Evolutionary conservation across 257 asterid species (phyloP).

Genomic region (Solanum chiquidenum): DNA sequence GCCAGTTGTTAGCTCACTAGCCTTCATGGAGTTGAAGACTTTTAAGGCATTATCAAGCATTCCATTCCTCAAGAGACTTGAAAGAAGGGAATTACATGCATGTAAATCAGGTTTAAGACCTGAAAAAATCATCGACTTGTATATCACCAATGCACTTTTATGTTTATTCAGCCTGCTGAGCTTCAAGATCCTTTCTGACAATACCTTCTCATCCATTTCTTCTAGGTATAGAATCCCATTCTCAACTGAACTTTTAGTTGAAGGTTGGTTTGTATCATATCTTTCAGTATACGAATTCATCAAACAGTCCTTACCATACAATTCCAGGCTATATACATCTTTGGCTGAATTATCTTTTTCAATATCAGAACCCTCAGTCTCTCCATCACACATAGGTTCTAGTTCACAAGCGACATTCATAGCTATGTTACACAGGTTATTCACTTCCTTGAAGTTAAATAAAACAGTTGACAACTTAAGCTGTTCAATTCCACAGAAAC

Average conservation of each 20-base stretch:
- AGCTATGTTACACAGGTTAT: not conserved
- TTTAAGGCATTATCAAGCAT: slow-evolving; percentile 58
- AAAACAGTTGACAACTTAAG: not conserved
- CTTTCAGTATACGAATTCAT: not conserved
- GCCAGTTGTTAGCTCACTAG: slow-evolving; percentile 34
- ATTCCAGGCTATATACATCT: not conserved
- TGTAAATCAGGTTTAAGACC: slow-evolving; percentile 58
- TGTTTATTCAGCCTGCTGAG: slow-evolving; percentile 71
- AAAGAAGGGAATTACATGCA: slow-evolving; percentile 78
- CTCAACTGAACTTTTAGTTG: not conserved
- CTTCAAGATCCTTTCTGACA: slow-evolving; percentile 71
- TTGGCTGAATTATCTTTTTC: not conserved
- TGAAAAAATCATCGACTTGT: slow-evolving; percentile 57
- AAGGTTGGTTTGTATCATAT: not conserved
- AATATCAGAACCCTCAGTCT: not conserved
- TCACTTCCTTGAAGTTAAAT: not conserved
- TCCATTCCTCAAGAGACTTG: slow-evolving; percentile 58
- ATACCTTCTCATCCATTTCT: slow-evolving; percentile 50
- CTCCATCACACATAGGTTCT: not conserved
- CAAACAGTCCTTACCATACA: not conserved
- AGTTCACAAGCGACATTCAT: not conserved
- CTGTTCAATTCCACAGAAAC: not conserved
- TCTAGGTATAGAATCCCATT: slow-evolving; percentile 50
- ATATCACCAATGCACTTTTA: slow-evolving; percentile 49
- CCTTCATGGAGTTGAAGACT: slow-evolving; percentile 47